Evolutionary conservation across 805 yeast genomes (phyloP).

Genomic region (Ogataea angusta): DNA sequence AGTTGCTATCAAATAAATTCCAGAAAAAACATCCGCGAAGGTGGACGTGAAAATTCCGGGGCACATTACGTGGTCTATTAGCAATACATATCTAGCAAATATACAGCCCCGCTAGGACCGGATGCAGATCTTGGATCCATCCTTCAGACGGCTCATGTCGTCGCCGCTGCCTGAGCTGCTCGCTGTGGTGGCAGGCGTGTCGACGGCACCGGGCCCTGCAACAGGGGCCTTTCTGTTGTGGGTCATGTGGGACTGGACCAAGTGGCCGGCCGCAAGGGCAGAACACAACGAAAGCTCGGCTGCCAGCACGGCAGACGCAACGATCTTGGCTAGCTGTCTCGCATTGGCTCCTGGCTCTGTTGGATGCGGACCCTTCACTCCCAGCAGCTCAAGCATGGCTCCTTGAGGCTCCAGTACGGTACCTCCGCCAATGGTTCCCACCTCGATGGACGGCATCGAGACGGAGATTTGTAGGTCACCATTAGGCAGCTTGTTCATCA

Average conservation of each 20-base stretch:
- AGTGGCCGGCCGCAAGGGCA: conserved; percentile 97
- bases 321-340: conserved; percentile 84
- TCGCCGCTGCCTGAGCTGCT: conserved; percentile 24
- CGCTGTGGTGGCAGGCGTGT: conserved; percentile 28
- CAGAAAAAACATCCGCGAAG: conserved; percentile 8
- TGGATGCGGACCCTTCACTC: conserved; percentile 95
- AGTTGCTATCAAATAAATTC: conserved; percentile 8
- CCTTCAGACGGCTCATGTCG: conserved; percentile 51
- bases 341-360: conserved; percentile 93
- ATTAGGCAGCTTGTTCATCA: conserved; percentile 71
- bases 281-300: conserved; percentile 93
- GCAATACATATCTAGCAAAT: conserved; percentile 12
- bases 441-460: conserved; percentile 99
- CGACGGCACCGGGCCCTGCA: conserved; percentile 17
- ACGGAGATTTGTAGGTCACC: conserved; percentile 90
- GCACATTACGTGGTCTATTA: conserved; percentile 8
- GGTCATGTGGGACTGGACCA: conserved; percentile 96
- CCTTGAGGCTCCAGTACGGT: conserved; percentile 96
- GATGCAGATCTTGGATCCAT: conserved; percentile 76
- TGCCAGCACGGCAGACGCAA: conserved; percentile 93
- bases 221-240: conserved; percentile 63
- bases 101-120: conserved; percentile 40
- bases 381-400: conserved; percentile 90
- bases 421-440: conserved; percentile 99
- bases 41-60: conserved; percentile 7